phyloP scores from a whole-genome alignment of 768 basidiomycete genomes.

The Tulasnella sp. region DNA sequence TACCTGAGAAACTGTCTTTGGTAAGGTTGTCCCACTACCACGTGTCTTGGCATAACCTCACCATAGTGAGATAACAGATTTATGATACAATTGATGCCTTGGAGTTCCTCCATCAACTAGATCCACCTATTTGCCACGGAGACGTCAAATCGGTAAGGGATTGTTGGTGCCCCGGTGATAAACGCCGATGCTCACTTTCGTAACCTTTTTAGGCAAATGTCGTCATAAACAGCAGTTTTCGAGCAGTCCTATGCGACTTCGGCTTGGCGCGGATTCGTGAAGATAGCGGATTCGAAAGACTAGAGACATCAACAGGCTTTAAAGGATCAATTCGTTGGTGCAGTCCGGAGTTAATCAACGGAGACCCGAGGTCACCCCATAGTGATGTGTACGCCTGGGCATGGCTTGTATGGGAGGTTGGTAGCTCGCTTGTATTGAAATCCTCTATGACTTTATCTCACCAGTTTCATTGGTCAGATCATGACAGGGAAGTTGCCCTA shows the following conservation, averaged over 20 bases:
- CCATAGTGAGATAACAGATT: not conserved
- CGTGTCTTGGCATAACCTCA: not conserved
- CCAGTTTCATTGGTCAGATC: no score
- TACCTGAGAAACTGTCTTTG: not conserved
- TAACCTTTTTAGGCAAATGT: not conserved
- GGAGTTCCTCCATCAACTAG: not conserved
- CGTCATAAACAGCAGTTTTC: not conserved
- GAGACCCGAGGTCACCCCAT: not conserved
- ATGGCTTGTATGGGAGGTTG: not conserved
- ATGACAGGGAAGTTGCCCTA: no score
- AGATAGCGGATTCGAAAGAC: not conserved
- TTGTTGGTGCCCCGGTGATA: not conserved
- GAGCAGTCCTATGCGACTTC: conserved; percentile 1
- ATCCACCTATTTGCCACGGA: not conserved
- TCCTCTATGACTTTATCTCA: no score
- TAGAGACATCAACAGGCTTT: not conserved
- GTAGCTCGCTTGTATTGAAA: no score
- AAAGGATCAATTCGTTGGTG: conserved; percentile 2
- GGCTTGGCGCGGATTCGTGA: not conserved
- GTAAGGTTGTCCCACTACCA: not conserved
- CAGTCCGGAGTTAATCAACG: not conserved
- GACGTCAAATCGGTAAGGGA: not conserved
- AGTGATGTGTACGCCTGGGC: conserved; percentile 4
- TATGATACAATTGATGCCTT: not conserved
- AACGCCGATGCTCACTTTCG: not conserved